phyloP scores from a whole-genome alignment of 2,329 filamentous ascomycete species.

The Fusarium lyarnte region DNA sequence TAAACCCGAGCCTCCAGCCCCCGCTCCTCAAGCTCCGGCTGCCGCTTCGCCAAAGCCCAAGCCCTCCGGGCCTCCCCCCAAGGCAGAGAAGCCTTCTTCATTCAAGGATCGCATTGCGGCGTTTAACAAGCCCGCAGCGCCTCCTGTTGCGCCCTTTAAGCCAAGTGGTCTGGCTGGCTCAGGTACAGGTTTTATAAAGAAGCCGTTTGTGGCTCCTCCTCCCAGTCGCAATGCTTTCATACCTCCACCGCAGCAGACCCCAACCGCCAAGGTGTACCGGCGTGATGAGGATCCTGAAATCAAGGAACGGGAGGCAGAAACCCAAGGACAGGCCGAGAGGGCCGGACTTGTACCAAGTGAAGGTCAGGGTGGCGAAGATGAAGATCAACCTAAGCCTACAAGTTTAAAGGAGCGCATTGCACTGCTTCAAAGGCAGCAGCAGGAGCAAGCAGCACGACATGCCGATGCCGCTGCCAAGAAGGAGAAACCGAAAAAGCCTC shows the following conservation, averaged over 20 bases:
- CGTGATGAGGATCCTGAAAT: slow-evolving; percentile 87
- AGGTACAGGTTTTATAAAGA: slow-evolving; percentile 84
- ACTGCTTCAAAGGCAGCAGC: slow-evolving; percentile 89
- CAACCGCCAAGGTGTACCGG: slow-evolving; percentile 79
- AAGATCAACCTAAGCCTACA: slow-evolving; percentile 89
- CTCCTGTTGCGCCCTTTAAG: slow-evolving; percentile 91
- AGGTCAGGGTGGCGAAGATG: slow-evolving; percentile 63
- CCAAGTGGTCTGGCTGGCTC: slow-evolving; percentile 69
- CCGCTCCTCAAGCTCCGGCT: slow-evolving; percentile 42
- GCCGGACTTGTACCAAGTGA: slow-evolving; percentile 66
- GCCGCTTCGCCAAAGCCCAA: slow-evolving; percentile 50
- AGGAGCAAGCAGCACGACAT: slow-evolving; percentile 86
- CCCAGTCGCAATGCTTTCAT: slow-evolving; percentile 93
- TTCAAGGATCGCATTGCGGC: slow-evolving; percentile 97
- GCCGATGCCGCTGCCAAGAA: slow-evolving; percentile 82
- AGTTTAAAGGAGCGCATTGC: slow-evolving; percentile 97
- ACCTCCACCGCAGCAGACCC: slow-evolving; percentile 76
- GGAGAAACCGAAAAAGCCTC: slow-evolving; percentile 82
- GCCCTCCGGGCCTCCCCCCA: slow-evolving; percentile 70
- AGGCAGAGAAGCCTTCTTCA: slow-evolving; percentile 78
- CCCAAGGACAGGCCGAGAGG: slow-evolving; percentile 72
- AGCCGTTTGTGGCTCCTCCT: slow-evolving; percentile 94
- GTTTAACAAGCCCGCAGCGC: slow-evolving; percentile 90
- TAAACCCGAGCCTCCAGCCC: slow-evolving; percentile 48
- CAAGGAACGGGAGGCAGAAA: slow-evolving; percentile 72